Percentiles rank a stretch among this genome's conserved stretches.
phyloP scores from a whole-genome alignment of 768 basidiomycete genomes.

The Dictyophora rubrovolvata region DNA sequence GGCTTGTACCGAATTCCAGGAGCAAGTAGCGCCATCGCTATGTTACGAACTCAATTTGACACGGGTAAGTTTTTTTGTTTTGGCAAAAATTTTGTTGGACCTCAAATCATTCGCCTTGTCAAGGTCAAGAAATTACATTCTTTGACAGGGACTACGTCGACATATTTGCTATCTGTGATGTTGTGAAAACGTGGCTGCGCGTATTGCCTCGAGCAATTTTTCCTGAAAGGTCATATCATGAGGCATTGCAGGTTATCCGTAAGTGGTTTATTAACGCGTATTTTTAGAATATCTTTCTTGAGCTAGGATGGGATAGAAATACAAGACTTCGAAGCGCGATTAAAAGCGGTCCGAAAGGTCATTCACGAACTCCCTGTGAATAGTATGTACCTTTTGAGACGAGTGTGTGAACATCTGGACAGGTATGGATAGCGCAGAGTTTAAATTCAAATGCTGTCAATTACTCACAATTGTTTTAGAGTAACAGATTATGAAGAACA shows the following conservation, averaged over 20 bases:
- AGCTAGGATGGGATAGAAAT: slow-evolving; percentile 37
- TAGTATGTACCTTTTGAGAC: slow-evolving; percentile 70
- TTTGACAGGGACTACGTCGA: slow-evolving; percentile 41
- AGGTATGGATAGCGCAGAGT: slow-evolving; percentile 28
- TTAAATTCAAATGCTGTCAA: neutral
- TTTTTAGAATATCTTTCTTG: neutral
- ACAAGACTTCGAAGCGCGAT: slow-evolving; percentile 57
- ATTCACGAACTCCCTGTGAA: slow-evolving; percentile 60
- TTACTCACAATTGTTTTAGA: slow-evolving; percentile 25
- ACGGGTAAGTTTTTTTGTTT: slow-evolving; percentile 34
- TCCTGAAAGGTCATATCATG: slow-evolving; percentile 55
- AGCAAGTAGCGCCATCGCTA: slow-evolving; percentile 56
- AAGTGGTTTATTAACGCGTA: slow-evolving; percentile 18
- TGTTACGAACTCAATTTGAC: slow-evolving; percentile 67
- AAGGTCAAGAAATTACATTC: slow-evolving; percentile 45
- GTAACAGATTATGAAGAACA: slow-evolving; percentile 84
- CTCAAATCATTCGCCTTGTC: neutral
- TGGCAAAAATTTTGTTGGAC: neutral
- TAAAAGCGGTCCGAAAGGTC: slow-evolving; percentile 53
- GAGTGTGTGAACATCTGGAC: slow-evolving; percentile 79
- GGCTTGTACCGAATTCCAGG: slow-evolving; percentile 86
- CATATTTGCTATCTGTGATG: slow-evolving; percentile 74
- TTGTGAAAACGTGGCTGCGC: slow-evolving; percentile 82
- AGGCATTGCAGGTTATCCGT: slow-evolving; percentile 67
- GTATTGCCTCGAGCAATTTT: slow-evolving; percentile 73